phyloP scores from a whole-genome alignment of 176 grass and related monocot genomes.

The Phyllostachys edulis region DNA sequence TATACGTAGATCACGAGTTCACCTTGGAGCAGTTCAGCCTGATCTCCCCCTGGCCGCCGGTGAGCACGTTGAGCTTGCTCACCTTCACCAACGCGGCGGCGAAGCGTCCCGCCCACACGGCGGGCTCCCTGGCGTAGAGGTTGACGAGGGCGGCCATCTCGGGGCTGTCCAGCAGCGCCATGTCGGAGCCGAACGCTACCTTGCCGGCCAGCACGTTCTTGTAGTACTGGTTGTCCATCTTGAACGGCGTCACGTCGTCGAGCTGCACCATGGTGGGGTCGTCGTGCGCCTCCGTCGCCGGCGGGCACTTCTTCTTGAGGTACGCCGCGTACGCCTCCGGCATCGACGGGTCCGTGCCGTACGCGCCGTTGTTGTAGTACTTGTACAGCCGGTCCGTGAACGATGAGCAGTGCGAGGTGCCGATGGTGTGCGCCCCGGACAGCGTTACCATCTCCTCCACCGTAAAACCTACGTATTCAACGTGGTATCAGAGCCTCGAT shows the following conservation, averaged over 20 bases:
- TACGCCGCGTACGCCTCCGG: not conserved
- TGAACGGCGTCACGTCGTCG: constrained; percentile 33
- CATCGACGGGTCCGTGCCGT: constrained; percentile 36
- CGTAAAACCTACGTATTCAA: not conserved
- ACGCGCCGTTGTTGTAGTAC: constrained; percentile 2
- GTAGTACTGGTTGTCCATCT: constrained; percentile 55
- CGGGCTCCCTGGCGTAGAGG: not conserved
- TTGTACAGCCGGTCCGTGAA: constrained; percentile 47
- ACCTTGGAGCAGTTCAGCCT: constrained; percentile 36
- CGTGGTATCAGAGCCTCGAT: not conserved
- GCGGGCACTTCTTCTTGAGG: constrained; percentile 44
- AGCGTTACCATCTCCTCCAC: constrained; percentile 48
- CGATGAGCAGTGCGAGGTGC: constrained; percentile 46
- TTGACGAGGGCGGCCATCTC: constrained; percentile 20
- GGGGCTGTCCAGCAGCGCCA: constrained; percentile 19
- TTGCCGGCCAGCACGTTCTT: constrained; percentile 36
- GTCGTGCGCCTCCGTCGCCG: constrained; percentile 9
- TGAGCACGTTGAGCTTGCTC: constrained; percentile 41
- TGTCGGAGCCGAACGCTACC: constrained; percentile 43
- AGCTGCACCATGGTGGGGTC: constrained; percentile 48
- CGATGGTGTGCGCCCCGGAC: constrained; percentile 46
- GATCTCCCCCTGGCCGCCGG: constrained; percentile 46
- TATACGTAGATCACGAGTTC: not conserved
- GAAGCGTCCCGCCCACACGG: constrained; percentile 28
- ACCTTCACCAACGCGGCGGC: constrained; percentile 36